A percentile compares a stretch with the other conserved stretches of the same genome.
Conservation (phyloP, 306 rosid genomes). For the Leucaena leucocephala region DNA sequence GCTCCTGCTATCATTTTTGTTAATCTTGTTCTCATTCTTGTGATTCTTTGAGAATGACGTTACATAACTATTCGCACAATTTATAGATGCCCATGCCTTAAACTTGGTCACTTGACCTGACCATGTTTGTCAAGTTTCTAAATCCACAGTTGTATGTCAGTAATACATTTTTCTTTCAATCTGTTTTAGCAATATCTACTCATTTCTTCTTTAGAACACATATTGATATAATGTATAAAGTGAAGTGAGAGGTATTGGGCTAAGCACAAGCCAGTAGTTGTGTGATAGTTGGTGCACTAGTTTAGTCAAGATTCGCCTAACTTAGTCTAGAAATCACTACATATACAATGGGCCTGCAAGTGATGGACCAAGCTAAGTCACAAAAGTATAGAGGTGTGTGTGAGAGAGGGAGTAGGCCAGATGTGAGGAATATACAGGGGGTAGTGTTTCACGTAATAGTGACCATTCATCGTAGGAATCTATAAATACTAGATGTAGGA, state of each 20-base stretch:
- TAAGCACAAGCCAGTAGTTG: neutral
- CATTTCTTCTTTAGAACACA: constrained; percentile 20
- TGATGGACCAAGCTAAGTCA: neutral
- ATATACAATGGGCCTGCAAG: neutral
- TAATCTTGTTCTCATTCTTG: constrained; percentile 23
- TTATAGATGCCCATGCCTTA: constrained; percentile 10
- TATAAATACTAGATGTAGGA: no score
- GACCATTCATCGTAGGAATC: no score
- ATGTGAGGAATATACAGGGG: no score
- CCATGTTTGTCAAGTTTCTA: constrained; percentile 21
- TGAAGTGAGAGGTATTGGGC: neutral
- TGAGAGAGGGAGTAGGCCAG: no score
- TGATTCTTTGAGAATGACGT: neutral
- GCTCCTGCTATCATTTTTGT: constrained; percentile 6
- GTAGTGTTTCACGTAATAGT: no score
- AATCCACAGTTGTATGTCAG: neutral
- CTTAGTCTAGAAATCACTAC: neutral
- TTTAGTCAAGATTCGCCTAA: neutral
- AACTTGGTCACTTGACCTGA: constrained; percentile 20
- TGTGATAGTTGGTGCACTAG: neutral
- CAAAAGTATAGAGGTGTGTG: no score
- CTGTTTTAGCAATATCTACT: neutral
- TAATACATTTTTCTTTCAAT: constrained; percentile 3
- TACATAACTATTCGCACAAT: constrained; percentile 16
- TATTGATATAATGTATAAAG: neutral